These are phyloP conservation scores for Clausena lansium DNA, from an alignment of 345 rosid species.

Conservation along the genomic window DNA sequence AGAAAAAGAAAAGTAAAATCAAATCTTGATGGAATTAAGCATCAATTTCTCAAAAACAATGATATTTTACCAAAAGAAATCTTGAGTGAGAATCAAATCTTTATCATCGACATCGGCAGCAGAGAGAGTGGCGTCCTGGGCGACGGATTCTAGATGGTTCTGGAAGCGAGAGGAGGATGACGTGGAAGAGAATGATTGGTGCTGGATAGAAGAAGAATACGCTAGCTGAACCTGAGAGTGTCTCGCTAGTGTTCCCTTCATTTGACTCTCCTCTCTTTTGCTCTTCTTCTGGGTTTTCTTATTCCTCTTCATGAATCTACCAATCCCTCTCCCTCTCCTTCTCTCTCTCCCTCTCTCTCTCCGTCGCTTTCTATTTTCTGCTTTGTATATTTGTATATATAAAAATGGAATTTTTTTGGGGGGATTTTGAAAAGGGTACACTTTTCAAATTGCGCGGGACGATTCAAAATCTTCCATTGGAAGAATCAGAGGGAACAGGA, in stretches of 20 bases:
- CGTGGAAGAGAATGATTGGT: slow-evolving; percentile 32
- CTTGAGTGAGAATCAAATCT: slow-evolving; percentile 90
- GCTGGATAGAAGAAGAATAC: slow-evolving; percentile 30
- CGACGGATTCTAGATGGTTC: slow-evolving; percentile 45
- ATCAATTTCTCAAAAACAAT: neutral
- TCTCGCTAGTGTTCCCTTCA: slow-evolving; percentile 50
- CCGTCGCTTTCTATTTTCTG: slow-evolving; percentile 13
- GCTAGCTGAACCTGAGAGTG: slow-evolving; percentile 48
- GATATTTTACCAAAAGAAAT: slow-evolving; percentile 74
- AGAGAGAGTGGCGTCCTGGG: slow-evolving; percentile 24
- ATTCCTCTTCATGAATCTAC: slow-evolving; percentile 39
- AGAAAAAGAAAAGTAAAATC: neutral
- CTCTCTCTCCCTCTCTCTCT: slow-evolving; percentile 12
- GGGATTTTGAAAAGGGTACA: slow-evolving; percentile 6
- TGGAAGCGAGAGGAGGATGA: slow-evolving; percentile 34
- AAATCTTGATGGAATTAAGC: neutral
- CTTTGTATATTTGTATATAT: slow-evolving; percentile 5
- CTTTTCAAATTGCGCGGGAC: slow-evolving; percentile 38
- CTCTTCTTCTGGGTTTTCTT: slow-evolving; percentile 32
- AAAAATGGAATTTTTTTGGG: neutral
- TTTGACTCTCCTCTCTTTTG: slow-evolving; percentile 30
- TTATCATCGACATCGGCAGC: slow-evolving; percentile 43
- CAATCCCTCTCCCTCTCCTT: slow-evolving; percentile 23
- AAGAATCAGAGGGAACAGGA: neutral
- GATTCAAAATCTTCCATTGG: neutral